A percentile compares a stretch with the other conserved stretches of the same genome.
phyloP scores from a whole-genome alignment of 805 yeast genomes.

The Saturnispora quitensis region DNA sequence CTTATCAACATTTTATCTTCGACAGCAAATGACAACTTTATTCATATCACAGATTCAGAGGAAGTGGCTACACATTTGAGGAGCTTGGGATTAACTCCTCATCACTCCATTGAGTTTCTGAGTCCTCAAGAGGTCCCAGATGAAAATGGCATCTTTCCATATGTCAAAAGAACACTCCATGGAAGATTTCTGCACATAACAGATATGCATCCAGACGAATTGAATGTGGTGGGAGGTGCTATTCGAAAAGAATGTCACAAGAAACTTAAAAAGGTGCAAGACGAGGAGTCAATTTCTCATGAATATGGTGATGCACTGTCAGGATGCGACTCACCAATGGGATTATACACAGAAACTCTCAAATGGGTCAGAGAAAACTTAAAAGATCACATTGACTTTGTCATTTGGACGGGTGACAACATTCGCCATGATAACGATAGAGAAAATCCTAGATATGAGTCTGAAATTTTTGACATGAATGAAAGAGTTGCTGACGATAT shows the following conservation, averaged over 20 bases:
- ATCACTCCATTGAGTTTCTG: conserved; percentile 26
- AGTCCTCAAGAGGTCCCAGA: conserved; percentile 6
- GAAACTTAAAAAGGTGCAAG: conserved; percentile 26
- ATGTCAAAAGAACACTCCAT: conserved; percentile 31
- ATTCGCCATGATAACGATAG: conserved; percentile 80
- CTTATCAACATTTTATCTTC: background rate
- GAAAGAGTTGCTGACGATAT: conserved; percentile 44
- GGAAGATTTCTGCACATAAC: conserved; percentile 83
- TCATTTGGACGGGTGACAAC: conserved; percentile 89
- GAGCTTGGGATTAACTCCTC: conserved; percentile 33
- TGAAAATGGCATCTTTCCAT: conserved; percentile 3
- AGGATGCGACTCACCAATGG: conserved; percentile 72
- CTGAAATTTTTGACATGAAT: conserved; percentile 62
- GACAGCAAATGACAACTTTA: background rate
- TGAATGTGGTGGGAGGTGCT: conserved; percentile 44
- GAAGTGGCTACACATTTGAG: conserved; percentile 24
- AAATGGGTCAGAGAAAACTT: conserved; percentile 57
- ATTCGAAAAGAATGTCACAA: conserved; percentile 49
- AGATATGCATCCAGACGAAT: conserved; percentile 78
- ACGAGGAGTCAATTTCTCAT: conserved; percentile 41
- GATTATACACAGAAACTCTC: conserved; percentile 51
- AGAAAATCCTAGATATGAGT: conserved; percentile 61
- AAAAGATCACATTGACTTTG: conserved; percentile 72
- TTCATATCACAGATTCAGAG: conserved; percentile 11
- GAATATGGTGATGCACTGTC: conserved; percentile 64